Evolutionary conservation across 2,329 filamentous ascomycete species (phyloP).

Genomic region (Allantophomopsis lycopodina): DNA sequence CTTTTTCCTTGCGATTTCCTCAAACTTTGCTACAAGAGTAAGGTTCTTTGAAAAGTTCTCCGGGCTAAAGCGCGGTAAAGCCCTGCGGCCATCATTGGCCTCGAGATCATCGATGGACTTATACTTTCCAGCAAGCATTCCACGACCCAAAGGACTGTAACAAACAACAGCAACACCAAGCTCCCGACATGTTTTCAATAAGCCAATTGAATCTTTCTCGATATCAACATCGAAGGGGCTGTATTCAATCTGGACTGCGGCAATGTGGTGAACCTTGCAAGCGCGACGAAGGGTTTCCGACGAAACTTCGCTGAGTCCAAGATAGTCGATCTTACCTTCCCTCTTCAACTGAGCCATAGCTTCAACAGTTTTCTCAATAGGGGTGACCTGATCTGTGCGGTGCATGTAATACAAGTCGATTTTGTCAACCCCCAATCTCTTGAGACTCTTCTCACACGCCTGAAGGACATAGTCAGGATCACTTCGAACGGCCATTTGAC

Average conservation of each 20-base stretch:
- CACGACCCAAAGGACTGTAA: slow-evolving; percentile 29
- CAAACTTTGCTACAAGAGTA: slow-evolving; percentile 26
- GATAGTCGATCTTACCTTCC: slow-evolving; percentile 31
- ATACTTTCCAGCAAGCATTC: slow-evolving; percentile 27
- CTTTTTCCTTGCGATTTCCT: slow-evolving; percentile 27
- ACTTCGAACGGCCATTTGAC: slow-evolving; percentile 21
- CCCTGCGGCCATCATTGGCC: slow-evolving; percentile 17
- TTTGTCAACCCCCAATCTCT: slow-evolving; percentile 25
- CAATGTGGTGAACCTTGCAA: slow-evolving; percentile 27
- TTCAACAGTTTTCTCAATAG: slow-evolving; percentile 29
- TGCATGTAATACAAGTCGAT: slow-evolving; percentile 31
- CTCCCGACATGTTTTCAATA: slow-evolving; percentile 23
- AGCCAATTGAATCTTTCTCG: slow-evolving; percentile 14
- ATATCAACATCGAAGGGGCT: slow-evolving; percentile 31
- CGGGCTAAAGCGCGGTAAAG: slow-evolving; percentile 24
- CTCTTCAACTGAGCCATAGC: slow-evolving; percentile 29
- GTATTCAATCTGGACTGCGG: slow-evolving; percentile 37
- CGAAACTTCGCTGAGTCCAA: slow-evolving; percentile 31
- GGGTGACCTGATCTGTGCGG: slow-evolving; percentile 20
- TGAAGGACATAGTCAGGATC: slow-evolving; percentile 23
- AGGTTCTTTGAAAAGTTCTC: slow-evolving; percentile 37
- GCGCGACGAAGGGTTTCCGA: slow-evolving; percentile 32
- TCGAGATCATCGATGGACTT: slow-evolving; percentile 1
- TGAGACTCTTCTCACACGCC: slow-evolving; percentile 37
- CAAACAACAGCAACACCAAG: slow-evolving; percentile 27